Percentiles rank a stretch among this genome's conserved stretches.
Conservation (phyloP, 768 basidiomycete genomes). For the Trichaptum fuscoviolaceum region DNA sequence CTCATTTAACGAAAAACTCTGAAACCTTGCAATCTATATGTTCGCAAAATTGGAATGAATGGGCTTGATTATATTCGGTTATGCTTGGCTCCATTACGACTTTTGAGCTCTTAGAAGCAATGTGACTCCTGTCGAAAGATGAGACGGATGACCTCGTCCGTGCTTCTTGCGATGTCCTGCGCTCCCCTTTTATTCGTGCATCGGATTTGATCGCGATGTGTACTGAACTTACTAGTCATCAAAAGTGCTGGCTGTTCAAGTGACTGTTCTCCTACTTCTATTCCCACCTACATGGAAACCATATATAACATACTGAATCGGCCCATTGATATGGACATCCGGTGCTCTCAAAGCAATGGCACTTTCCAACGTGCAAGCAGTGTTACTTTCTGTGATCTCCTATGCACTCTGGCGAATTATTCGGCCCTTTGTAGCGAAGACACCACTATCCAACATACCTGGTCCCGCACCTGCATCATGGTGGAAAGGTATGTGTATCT, state of each 20-base stretch:
- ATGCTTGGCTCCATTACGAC: not conserved
- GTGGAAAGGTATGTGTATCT: not conserved
- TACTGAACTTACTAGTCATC: not conserved
- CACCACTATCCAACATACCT: constrained; percentile 5
- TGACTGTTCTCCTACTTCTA: not conserved
- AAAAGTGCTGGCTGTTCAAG: not conserved
- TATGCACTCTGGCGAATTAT: constrained; percentile 17
- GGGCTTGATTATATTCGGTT: not conserved
- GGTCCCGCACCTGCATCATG: not conserved
- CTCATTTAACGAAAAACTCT: not conserved
- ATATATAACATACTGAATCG: not conserved
- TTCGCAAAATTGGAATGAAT: not conserved
- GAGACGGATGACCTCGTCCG: not conserved
- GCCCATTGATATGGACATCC: not conserved
- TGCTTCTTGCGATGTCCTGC: not conserved
- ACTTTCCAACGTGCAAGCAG: not conserved
- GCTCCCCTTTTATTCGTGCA: not conserved
- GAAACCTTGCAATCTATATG: not conserved
- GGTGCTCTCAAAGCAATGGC: not conserved
- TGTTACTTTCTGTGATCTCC: constrained; percentile 11
- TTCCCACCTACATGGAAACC: not conserved
- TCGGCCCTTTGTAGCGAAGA: constrained; percentile 15
- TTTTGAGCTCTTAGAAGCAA: not conserved
- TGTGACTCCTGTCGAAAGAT: not conserved
- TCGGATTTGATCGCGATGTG: not conserved